Evolutionary conservation across 805 yeast species (phyloP).

Genomic region (Wickerhamiella sergipiensis): DNA sequence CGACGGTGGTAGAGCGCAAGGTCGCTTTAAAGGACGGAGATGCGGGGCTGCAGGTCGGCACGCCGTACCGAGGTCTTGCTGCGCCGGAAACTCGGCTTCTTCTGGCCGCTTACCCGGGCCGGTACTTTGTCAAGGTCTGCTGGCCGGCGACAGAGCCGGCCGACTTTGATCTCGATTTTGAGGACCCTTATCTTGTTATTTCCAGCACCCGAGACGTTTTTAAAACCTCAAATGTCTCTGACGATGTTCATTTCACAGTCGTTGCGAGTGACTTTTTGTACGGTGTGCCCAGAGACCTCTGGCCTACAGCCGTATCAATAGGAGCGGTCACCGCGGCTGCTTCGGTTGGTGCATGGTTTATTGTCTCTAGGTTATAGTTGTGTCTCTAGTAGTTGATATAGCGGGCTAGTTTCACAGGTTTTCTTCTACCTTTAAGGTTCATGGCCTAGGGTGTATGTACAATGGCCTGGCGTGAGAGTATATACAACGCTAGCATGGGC

Average conservation of each 20-base stretch:
- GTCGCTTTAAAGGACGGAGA: background rate
- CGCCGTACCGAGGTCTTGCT: background rate
- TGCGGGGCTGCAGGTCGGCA: background rate
- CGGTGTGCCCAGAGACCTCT: slow-evolving; percentile 1
- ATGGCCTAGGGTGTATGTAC: too few species aligned
- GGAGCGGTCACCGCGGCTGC: background rate
- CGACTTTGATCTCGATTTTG: slow-evolving; percentile 14
- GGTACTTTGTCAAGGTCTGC: slow-evolving; percentile 22
- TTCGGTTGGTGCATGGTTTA: background rate
- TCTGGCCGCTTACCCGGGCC: slow-evolving; percentile 6
- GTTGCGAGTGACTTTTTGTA: background rate
- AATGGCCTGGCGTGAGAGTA: too few species aligned
- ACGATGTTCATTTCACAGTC: background rate
- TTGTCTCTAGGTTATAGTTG: background rate
- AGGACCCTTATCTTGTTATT: slow-evolving; percentile 5
- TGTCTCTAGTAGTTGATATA: too few species aligned
- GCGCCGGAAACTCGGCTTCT: background rate
- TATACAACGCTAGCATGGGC: slow-evolving; percentile 37
- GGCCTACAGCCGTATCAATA: background rate
- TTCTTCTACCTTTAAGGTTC: too few species aligned
- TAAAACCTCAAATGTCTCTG: too few species aligned
- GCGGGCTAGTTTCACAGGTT: too few species aligned
- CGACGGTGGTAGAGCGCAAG: background rate
- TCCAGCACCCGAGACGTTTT: background rate
- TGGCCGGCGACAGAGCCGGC: slow-evolving; percentile 26